phyloP scores from a whole-genome alignment of 2,329 filamentous ascomycete genomes.

The Metarhizium anisopliae region DNA sequence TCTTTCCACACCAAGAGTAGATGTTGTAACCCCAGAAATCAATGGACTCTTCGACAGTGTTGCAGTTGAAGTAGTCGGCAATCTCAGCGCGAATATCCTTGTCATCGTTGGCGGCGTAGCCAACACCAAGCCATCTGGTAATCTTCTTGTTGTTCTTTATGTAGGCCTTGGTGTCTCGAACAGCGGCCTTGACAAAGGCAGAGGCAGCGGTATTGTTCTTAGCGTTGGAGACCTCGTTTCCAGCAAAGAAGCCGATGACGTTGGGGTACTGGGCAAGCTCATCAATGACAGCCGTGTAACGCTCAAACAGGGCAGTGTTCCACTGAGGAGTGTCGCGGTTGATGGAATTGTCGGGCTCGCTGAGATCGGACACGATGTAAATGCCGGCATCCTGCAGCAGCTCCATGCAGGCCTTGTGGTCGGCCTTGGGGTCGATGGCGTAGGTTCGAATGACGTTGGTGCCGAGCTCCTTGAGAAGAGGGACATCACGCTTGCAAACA shows the following conservation, averaged over 20 bases:
- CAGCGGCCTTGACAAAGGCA: conserved; percentile 94
- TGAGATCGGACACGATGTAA: conserved; percentile 89
- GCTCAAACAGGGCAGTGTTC: conserved; percentile 67
- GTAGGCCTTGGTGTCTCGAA: conserved; percentile 92
- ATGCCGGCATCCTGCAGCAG: conserved; percentile 77
- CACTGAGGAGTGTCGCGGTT: conserved; percentile 71
- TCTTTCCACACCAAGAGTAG: conserved; percentile 96
- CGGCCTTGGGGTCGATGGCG: conserved; percentile 68
- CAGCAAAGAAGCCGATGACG: conserved; percentile 93
- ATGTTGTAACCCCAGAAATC: conserved; percentile 99
- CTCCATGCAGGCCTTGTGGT: conserved; percentile 81
- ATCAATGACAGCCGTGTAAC: conserved; percentile 81
- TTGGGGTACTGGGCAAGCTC: conserved; percentile 76
- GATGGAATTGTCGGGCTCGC: conserved; percentile 74
- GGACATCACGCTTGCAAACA: conserved; percentile 76
- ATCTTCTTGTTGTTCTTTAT: conserved; percentile 74
- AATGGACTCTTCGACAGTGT: conserved; percentile 54
- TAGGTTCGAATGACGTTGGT: conserved; percentile 96
- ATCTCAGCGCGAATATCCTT: conserved; percentile 70
- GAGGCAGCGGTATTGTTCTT: conserved; percentile 82
- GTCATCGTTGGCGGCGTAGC: conserved; percentile 95
- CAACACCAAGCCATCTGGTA: conserved; percentile 77
- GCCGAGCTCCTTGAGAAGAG: conserved; percentile 64
- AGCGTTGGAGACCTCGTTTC: conserved; percentile 92
- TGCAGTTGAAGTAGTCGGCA: conserved; percentile 93